Base-by-base conservation (phyloP, 257 asterid species). In the Solanum megistacrolobum region DNA sequence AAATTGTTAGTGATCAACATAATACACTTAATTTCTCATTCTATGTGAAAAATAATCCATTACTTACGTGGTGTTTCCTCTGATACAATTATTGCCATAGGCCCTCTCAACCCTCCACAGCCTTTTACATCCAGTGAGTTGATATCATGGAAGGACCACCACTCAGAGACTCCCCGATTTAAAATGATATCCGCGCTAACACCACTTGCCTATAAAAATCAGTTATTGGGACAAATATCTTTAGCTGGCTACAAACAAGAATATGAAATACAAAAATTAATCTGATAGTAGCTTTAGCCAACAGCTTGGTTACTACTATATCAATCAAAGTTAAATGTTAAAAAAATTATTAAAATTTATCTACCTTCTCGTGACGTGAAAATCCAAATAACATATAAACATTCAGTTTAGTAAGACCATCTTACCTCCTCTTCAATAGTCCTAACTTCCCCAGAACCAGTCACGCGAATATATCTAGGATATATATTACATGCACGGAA, bases 31-130 rank as follows among this genome's bases (percentile, higher is more conserved):
- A 8, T 43, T 81, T 82, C 86, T 82, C 68, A 82, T 82, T 18
- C 86, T 9, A 48, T 29, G 43, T 20, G 55, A 84, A 72, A 72
- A 52, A 66, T 32, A 52, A 21, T 78, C 83, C 10, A 36, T 78
- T 84, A 91, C 99, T 96, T 91, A 97, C 99, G 99, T 7, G 99
- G 99, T 46, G 99, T 97, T 94, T 97, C 99, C 92, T 97, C 99
- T 18, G 99, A 96, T 87, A 97, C 99, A 83, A 97, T 89, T 82
- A 97, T 90, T 85, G 99, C 99, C 99, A 94, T 94, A 21, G 99
- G 99, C 84, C 99, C 99, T 4, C 92, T 90, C 86, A 95, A 88
- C 73, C 95, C 96, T 89, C 92, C 91, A 87, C 99, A 97, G 86
- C 91, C 95, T 74, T 90, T 91, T 36, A 87, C 91, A 87, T 93